Evolutionary conservation across 768 basidiomycete genomes (phyloP), one percentile per base, ranked within the genome.

Genomic region (Sarcodon sp.): DNA sequence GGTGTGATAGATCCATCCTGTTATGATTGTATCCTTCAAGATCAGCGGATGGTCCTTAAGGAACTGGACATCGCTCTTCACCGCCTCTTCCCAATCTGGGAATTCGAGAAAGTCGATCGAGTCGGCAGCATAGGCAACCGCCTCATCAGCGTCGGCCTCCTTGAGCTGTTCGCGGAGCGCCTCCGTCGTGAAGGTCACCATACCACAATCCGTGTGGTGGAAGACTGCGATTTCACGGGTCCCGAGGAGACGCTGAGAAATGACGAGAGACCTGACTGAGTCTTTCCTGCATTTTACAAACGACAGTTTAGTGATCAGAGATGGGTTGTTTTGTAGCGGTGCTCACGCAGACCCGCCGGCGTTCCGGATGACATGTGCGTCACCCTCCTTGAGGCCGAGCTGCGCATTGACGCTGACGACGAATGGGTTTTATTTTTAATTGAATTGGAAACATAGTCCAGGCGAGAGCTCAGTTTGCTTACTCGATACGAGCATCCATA

Each of bases 401-500:
- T 78, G 72, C 9, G 71, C 65, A 35, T 72, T 73, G 31, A 77
- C 76, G 55, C 79, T 80, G 55, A n/a, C n/a, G n/a, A n/a, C n/a
- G 8, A 50, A 27, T 43, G 47, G 13, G 7, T 43, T 18, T 50
- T n/a, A n/a, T n/a, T 12, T 49, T 31, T 34, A 37, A n/a, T 39
- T 35, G 9, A 31, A 13, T 15, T 31, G 13, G 32, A 21, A 37
- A 15, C 36, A 38, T 4, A 3, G 21, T 27, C 21, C 3, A 2
- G 21, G 21, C 21, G 34, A 27, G 36, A 43, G 33, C 41, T n/a
- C n/a, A 7, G 7, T 32, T 32, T 47, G 50, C 67, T 57, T 57
- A 82, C 79, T 83, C 76, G 53, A 84, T 66, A 46, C 83, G 77
- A 45, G 80, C 79, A 59, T 84, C 83, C 81, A 84, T 87, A 65